These are phyloP conservation scores for Alternaria infectoria DNA, from an alignment of 2,329 filamentous ascomycete genomes.

Conservation along the genomic window DNA sequence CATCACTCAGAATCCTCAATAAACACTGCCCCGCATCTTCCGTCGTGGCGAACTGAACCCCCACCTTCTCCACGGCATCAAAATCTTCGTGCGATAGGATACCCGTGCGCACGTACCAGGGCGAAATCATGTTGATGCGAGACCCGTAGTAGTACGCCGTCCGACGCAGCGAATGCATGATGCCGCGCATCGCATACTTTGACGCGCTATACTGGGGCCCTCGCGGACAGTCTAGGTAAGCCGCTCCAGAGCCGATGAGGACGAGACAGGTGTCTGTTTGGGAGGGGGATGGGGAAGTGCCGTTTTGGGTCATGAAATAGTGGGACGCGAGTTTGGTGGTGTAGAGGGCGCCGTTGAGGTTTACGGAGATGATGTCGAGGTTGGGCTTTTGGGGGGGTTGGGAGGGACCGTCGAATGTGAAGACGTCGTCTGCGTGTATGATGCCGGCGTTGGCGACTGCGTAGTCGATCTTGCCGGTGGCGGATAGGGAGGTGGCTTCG, in stretches of 20 bases:
- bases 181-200: slow-evolving; percentile 17
- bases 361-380: slow-evolving; percentile 3
- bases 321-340: slow-evolving; percentile 12
- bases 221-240: slow-evolving; percentile 12
- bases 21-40: slow-evolving; percentile 10
- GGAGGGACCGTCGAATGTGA: slow-evolving; percentile 6
- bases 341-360: slow-evolving; percentile 1
- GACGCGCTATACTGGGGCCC: slow-evolving; percentile 9
- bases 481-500: background rate
- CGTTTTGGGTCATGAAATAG: slow-evolving; percentile 10
- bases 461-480: background rate
- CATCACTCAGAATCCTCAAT: slow-evolving; percentile 7
- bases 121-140: slow-evolving; percentile 11
- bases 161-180: slow-evolving; percentile 11
- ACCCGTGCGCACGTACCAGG: slow-evolving; percentile 13
- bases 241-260: slow-evolving; percentile 10
- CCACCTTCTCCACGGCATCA: background rate
- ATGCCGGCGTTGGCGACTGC: slow-evolving; percentile 19
- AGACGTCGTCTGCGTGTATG: slow-evolving; percentile 9
- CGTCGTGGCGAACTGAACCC: slow-evolving; percentile 8
- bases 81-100: slow-evolving; percentile 11
- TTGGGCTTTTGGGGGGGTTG: background rate
- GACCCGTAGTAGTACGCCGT: slow-evolving; percentile 6
- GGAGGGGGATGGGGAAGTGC: background rate
- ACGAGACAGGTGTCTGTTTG: slow-evolving; percentile 13